Conservation (phyloP, 2,329 filamentous ascomycete genomes). For the Ophiostoma sp. region DNA sequence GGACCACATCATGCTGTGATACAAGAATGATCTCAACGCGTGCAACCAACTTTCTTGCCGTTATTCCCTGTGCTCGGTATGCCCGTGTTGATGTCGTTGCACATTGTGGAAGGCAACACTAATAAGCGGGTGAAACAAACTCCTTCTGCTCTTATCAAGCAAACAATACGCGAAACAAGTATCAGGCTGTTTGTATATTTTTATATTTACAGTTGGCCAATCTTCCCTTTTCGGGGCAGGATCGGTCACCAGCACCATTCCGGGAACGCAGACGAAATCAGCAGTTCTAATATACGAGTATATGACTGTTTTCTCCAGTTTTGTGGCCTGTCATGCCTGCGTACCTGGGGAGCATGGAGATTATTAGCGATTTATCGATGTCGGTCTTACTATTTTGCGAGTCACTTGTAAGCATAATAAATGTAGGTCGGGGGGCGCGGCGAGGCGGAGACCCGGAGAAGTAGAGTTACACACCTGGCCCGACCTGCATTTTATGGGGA, state of each 20-base stretch:
- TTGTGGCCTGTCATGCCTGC: not conserved
- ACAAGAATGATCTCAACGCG: not conserved
- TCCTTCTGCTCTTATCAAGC: no score
- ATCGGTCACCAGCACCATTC: not conserved
- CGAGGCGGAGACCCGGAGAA: constrained; percentile 4
- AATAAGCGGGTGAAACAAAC: no score
- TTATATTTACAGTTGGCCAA: no score
- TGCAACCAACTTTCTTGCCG: no score
- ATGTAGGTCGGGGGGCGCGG: not conserved
- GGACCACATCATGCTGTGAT: not conserved
- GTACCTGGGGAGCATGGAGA: not conserved
- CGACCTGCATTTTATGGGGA: not conserved
- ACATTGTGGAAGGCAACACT: no score
- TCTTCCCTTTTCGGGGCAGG: no score
- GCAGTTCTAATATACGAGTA: not conserved
- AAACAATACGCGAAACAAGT: no score
- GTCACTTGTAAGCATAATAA: not conserved
- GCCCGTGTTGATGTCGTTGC: no score
- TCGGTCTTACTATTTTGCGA: not conserved
- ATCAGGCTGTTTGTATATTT: no score
- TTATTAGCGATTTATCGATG: not conserved
- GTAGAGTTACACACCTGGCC: not conserved
- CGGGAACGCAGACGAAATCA: not conserved
- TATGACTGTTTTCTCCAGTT: not conserved
- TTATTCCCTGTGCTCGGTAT: no score